Evolutionary conservation across 148 eudicot species (phyloP).

Genomic region (Diospyros lotus): DNA sequence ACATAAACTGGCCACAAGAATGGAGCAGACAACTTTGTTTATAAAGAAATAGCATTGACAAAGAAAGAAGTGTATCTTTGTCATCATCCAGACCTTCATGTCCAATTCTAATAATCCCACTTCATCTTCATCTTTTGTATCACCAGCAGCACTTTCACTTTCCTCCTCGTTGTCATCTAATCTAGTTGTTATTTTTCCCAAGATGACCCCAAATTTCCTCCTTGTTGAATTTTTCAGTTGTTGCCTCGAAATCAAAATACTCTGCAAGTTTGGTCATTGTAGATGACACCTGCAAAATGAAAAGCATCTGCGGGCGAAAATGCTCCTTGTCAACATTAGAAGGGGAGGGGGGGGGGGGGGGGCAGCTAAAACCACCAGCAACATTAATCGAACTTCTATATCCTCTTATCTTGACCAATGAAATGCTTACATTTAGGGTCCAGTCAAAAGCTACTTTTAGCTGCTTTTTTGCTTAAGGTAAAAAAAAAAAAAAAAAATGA

Average conservation of each 20-base stretch:
- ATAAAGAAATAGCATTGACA: not conserved
- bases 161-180: constrained; percentile 20
- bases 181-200: constrained; percentile 37
- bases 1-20: constrained; percentile 51
- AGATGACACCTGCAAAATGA: constrained; percentile 28
- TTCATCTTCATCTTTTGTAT: constrained; percentile 25
- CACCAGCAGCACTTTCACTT: not conserved
- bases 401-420: too few species aligned
- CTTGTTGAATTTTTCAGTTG: constrained; percentile 71
- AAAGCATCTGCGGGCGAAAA: not conserved
- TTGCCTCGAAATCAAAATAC: constrained; percentile 70
- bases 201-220: constrained; percentile 72
- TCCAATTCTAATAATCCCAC: constrained; percentile 22
- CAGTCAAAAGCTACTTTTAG: too few species aligned
- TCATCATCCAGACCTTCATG: constrained; percentile 18
- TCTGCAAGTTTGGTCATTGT: constrained; percentile 36
- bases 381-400: too few species aligned
- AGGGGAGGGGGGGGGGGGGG: too few species aligned
- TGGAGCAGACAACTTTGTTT: not conserved
- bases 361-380: too few species aligned
- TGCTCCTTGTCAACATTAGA: not conserved
- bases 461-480: too few species aligned
- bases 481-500: too few species aligned
- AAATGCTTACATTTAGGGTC: too few species aligned
- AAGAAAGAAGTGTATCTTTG: not conserved